Percentiles rank a stretch among this genome's conserved stretches.
phyloP scores from a whole-genome alignment of 2,329 filamentous ascomycete genomes.

The Fusarium sterilihyphosum region DNA sequence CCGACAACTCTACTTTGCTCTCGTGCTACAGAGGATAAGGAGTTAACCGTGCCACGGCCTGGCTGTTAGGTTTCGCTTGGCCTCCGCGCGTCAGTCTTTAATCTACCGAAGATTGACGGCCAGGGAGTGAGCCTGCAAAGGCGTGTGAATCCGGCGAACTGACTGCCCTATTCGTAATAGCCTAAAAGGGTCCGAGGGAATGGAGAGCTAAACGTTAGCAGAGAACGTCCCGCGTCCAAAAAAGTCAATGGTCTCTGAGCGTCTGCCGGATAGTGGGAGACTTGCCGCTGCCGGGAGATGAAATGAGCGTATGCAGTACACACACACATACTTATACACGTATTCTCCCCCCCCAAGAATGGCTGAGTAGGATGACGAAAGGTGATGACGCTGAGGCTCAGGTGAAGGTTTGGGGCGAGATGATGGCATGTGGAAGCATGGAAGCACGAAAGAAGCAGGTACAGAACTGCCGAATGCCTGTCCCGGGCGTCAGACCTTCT shows the following conservation, averaged over 20 bases:
- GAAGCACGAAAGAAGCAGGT: slow-evolving; percentile 34
- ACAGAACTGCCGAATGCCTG: slow-evolving; percentile 29
- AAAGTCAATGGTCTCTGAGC: neutral
- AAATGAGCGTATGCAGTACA: neutral
- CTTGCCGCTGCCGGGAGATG: neutral
- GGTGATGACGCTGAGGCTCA: neutral
- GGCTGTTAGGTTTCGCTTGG: slow-evolving; percentile 30
- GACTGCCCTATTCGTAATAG: slow-evolving; percentile 28
- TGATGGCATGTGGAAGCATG: neutral
- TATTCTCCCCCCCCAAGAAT: neutral
- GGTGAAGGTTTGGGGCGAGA: neutral
- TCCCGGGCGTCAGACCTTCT: slow-evolving; percentile 7
- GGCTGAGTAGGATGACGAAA: slow-evolving; percentile 33
- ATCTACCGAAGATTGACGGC: slow-evolving; percentile 10
- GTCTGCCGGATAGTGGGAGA: slow-evolving; percentile 13
- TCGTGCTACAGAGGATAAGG: neutral
- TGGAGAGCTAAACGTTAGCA: slow-evolving; percentile 10
- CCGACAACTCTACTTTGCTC: neutral
- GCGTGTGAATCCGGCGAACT: slow-evolving; percentile 8
- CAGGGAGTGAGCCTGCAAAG: neutral
- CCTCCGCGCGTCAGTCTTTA: slow-evolving; percentile 29
- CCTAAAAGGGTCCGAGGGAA: slow-evolving; percentile 14
- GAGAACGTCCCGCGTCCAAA: neutral
- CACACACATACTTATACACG: neutral
- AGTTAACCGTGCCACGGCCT: slow-evolving; percentile 8